Base-by-base conservation (phyloP, 257 asterid genomes). In the Solanum virginianum region DNA sequence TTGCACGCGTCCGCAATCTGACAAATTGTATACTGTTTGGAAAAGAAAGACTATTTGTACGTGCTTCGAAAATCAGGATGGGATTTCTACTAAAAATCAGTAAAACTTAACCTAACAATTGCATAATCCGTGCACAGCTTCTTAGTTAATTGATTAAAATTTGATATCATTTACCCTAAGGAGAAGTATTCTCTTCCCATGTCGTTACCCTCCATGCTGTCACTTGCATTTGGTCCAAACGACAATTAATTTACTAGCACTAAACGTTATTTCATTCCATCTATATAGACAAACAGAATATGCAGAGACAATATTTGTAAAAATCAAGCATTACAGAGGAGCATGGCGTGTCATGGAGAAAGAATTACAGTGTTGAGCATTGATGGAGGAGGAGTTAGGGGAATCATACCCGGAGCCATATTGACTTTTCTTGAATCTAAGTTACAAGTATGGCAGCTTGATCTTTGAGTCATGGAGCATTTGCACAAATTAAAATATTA, bases 331-430 rank as follows among this genome's bases (percentile, higher is more conserved):
- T n/a, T n/a, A 74, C 7, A n/a, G 18, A 15, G 10, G 80, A 45
- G 36, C 13, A 22, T 6, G 43, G 81, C 8, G 15, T 20, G 60
- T 47, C 47, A 74, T 49, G 92, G 93, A 68, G 88, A 88, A 11
- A 20, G 86, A 43, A 80, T 87, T 57, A 92, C 94, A 1, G 85
- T 90, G 32, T 84, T 92, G 54, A 90, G 93, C 85, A 90, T 92
- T 2, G 94, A 92, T 85, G 93, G 94, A 16, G 94, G 94, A n/a
- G 94, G 94, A 24, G 83, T 92, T 80, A 82, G 93, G 80, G 94
- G 93, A 32, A 86, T 92, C 14, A 90, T 92, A 84, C 92, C 94
- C 0, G 92, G 90, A 8, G 70, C 77, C 13, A 43, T 88, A 80
- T 89, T 92, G 54, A 90, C 83, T 24, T 90, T 62, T 81, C 93